Base-by-base conservation (phyloP, 352 stramenopile genomes). In the Phytophthora foliorum region DNA sequence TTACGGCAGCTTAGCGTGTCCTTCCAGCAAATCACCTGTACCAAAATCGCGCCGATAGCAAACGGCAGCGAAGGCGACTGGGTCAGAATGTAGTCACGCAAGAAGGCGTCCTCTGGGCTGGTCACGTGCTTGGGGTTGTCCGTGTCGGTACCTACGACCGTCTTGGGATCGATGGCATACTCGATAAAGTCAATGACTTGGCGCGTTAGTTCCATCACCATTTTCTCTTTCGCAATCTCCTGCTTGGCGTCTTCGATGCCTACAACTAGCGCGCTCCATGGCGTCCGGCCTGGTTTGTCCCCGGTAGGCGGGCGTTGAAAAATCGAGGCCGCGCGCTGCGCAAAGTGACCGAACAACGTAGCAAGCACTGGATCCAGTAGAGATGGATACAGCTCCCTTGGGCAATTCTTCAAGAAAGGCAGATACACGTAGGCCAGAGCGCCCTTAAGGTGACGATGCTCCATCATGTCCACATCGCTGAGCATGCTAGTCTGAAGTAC, bases 51-150 rank as follows among this genome's bases (percentile, higher is more conserved):
- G 19, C 77, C 80, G 22, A 93, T 72, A 11, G 71, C 54, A 45
- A 90, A 81, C 9, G 82, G 81, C 25, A 94, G 59, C 13, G 73
- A 55, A 22, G 60, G 44, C 1, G 74, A 88, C 25, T 88, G 71
- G 2, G 68, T 69, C 42, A 94, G 22, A 42, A 92, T 82, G 57
- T 83, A 94, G 27, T 94, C 78, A 6, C 82, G 81, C 27, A 91
- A 72, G 6, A 80, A 59, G 4, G 78, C 74, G 60, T 93, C 86
- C 24, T 86, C 82, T 0, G 76, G 77, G 34, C 77, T 86, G 16
- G 82, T 88, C 19, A 94, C 75, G 46, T 94, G 86, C 57, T 94
- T 94, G 0, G 84, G 86, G 34, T 80, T 90, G 59, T 92, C 84
- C 2, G 86, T 91, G 41, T 92, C 86, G 0, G 66, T 75, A 3